These are phyloP conservation scores for Acanthamoeba sp. DNA, from an alignment of 208 protist species.

Conservation along the genomic window DNA sequence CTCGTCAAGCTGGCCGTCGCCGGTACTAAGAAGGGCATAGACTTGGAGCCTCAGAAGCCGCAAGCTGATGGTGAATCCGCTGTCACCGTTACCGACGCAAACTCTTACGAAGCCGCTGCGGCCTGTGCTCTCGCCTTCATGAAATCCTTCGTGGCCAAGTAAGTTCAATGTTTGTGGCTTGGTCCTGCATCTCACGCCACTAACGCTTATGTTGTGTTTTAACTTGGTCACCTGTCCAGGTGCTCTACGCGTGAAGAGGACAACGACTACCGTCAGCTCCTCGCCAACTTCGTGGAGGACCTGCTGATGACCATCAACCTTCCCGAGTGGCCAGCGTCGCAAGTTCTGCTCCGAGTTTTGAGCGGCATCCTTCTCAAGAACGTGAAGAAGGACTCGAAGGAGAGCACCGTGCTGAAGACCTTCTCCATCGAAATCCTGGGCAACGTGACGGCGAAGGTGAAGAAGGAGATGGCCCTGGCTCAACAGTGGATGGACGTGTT, in stretches of 20 bases:
- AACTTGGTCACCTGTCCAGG: neutral
- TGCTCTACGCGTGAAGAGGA: slow-evolving; percentile 74
- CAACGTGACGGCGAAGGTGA: slow-evolving; percentile 60
- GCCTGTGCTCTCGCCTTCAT: slow-evolving; percentile 68
- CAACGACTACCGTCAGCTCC: slow-evolving; percentile 70
- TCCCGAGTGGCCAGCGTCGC: slow-evolving; percentile 68
- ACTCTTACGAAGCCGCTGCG: slow-evolving; percentile 69
- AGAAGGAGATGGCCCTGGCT: slow-evolving; percentile 51
- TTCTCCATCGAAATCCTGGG: slow-evolving; percentile 75
- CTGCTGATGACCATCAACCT: slow-evolving; percentile 55
- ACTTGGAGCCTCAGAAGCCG: slow-evolving; percentile 35
- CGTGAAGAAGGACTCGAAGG: slow-evolving; percentile 72
- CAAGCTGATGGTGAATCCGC: neutral
- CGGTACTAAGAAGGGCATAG: slow-evolving; percentile 34
- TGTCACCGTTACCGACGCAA: slow-evolving; percentile 14
- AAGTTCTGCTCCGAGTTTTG: slow-evolving; percentile 60
- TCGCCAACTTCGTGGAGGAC: slow-evolving; percentile 68
- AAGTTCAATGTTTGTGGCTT: neutral
- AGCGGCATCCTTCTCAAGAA: slow-evolving; percentile 64
- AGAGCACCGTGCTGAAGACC: slow-evolving; percentile 65
- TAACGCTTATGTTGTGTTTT: neutral
- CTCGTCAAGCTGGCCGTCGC: slow-evolving; percentile 48
- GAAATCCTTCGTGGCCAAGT: slow-evolving; percentile 73
- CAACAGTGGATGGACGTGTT: slow-evolving; percentile 70
- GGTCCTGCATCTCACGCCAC: too few species aligned